Base-by-base conservation (phyloP, 345 rosid species). In the Boechera retrofracta region DNA sequence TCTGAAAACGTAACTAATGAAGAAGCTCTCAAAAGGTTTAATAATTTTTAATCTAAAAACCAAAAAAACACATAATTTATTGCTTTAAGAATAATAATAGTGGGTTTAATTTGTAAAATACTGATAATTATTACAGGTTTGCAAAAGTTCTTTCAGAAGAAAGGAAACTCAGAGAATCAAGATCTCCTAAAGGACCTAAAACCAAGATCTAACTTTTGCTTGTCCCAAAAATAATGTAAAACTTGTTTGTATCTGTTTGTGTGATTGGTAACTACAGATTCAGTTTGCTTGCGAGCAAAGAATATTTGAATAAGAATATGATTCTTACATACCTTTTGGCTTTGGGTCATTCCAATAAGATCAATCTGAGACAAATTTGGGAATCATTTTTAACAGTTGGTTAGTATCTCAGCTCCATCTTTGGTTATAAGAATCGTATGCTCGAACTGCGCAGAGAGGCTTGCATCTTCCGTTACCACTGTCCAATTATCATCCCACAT, bases 401-500 rank as follows among this genome's bases (percentile, higher is more conserved):
- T 94, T 73, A 94, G 80, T 35, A 94, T 87, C 85, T 94, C 97
- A 33, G 93, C 97, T n/a, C 95, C 98, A 32, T 87, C 87, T 78
- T 81, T 55, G 15, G 97, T 92, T 55, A 94, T 88, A 24, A 92
- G 86, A 82, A 92, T 89, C 3, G 97, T 94, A 82, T 94, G 98
- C 80, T 94, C 97, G 45, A 94, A 94, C 81, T 92, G 95, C 0
- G 97, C 97, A 53, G 97, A 92, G 51, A 92, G 84, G 81, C 97
- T 94, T 78, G 90, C 90, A 60, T 92, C 97, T 75, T 90, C 87
- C 0, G 97, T 94, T 5, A 94, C 92, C 67, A 92, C 90, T 2
- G 98, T 94, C 97, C 98, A 92, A 55, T 94, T 63, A 76, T 94
- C 97, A 12, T 90, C 86, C 98, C 98, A 92, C 82, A 87, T 87